Evolutionary conservation across 768 basidiomycete species (phyloP).

Genomic region (Kwoniella botswanensis): DNA sequence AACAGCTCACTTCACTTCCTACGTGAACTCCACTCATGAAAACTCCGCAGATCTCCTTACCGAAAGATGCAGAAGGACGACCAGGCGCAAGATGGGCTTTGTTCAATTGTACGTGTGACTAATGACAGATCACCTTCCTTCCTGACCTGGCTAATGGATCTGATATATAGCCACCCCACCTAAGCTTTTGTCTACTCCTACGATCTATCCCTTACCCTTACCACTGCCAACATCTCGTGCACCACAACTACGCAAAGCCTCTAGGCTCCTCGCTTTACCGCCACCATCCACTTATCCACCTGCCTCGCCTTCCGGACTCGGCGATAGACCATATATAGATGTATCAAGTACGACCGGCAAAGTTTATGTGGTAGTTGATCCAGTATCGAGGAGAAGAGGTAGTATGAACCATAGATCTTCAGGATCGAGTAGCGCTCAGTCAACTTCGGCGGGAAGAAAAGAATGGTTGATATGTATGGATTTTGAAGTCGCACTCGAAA

Average conservation of each 20-base stretch:
- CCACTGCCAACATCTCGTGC: constrained; percentile 7
- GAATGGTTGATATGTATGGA: constrained; percentile 45
- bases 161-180: constrained; percentile 12
- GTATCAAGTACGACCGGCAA: constrained; percentile 39
- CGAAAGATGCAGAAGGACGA: constrained; percentile 15
- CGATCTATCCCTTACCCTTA: constrained; percentile 34
- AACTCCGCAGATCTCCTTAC: constrained; percentile 24
- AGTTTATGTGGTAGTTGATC: constrained; percentile 37
- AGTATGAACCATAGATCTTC: not conserved
- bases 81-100: constrained; percentile 27
- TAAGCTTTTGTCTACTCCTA: constrained; percentile 14
- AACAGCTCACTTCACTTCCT: not conserved
- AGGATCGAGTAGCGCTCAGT: not conserved
- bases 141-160: not conserved
- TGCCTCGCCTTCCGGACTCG: not conserved
- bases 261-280: constrained; percentile 29
- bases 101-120: constrained; percentile 23
- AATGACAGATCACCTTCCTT: not conserved
- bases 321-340: constrained; percentile 33
- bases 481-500: constrained; percentile 28
- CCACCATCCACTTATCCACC: constrained; percentile 23
- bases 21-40: not conserved
- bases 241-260: constrained; percentile 22
- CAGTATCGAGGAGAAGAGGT: constrained; percentile 5
- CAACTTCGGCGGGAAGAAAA: constrained; percentile 18